Percentiles rank a stretch among this genome's conserved stretches.
phyloP scores from a whole-genome alignment of 75 land plant genomes.

The Cunninghamia lanceolata region DNA sequence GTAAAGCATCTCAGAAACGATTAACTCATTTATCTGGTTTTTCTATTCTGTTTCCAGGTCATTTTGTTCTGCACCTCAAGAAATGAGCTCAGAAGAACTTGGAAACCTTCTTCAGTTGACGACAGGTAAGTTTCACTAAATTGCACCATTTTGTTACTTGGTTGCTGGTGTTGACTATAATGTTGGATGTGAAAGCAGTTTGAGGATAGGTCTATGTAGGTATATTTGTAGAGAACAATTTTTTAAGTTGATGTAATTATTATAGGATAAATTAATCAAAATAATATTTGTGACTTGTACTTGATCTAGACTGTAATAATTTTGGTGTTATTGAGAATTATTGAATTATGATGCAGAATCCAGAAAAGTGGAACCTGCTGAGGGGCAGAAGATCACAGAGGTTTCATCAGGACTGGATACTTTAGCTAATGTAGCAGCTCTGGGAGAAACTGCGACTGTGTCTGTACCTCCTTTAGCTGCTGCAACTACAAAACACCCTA shows the following conservation, averaged over 20 bases:
- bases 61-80: slow-evolving; percentile 44
- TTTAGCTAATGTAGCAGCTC: slow-evolving; percentile 69
- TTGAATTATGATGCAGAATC: slow-evolving; percentile 30
- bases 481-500: slow-evolving; percentile 83
- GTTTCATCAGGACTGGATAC: slow-evolving; percentile 69
- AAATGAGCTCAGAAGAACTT: slow-evolving; percentile 37
- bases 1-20: background rate
- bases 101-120: slow-evolving; percentile 27
- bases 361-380: slow-evolving; percentile 32
- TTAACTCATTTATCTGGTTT: slow-evolving; percentile 1
- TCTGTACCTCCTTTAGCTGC: slow-evolving; percentile 43
- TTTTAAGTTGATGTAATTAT: background rate
- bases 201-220: background rate
- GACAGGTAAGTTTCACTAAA: slow-evolving; percentile 25
- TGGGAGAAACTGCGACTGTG: slow-evolving; percentile 36
- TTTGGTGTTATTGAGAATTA: slow-evolving; percentile 7
- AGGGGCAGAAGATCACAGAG: slow-evolving; percentile 27
- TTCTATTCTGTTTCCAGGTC: slow-evolving; percentile 23
- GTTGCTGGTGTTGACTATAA: background rate
- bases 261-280: background rate
- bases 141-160: background rate
- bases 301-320: background rate
- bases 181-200: background rate
- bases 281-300: background rate
- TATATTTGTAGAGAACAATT: background rate